Conservation (phyloP, 768 basidiomycete species). For the Lactifluus hygrophoroides region DNA sequence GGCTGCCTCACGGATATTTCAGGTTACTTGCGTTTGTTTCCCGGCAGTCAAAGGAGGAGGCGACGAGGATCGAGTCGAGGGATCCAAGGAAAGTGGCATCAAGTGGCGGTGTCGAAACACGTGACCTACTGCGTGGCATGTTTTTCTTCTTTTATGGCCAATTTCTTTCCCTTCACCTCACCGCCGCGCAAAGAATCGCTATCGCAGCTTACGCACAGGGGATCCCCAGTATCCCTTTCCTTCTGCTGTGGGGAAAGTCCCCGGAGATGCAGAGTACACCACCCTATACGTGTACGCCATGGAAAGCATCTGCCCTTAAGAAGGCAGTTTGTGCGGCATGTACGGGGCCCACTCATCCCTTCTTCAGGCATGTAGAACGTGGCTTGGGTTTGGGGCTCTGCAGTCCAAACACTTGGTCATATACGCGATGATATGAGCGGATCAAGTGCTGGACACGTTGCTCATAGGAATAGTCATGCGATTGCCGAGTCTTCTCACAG, state of each 20-base stretch:
- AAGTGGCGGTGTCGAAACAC: constrained; percentile 7
- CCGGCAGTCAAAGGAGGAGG: neutral
- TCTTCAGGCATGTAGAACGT: constrained; percentile 12
- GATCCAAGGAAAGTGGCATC: neutral
- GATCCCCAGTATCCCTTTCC: constrained; percentile 34
- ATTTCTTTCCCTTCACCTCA: constrained; percentile 25
- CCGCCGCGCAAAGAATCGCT: constrained; percentile 74
- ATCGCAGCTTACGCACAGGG: constrained; percentile 76
- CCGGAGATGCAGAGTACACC: constrained; percentile 75
- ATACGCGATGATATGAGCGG: constrained; percentile 74
- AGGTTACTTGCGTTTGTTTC: neutral
- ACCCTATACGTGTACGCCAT: constrained; percentile 32
- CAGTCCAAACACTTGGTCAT: constrained; percentile 36
- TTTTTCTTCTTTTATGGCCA: no score
- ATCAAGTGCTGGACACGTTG: constrained; percentile 45
- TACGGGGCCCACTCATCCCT: constrained; percentile 23
- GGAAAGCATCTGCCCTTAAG: constrained; percentile 75
- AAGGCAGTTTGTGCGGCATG: constrained; percentile 44
- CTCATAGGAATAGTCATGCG: constrained; percentile 90
- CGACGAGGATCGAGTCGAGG: neutral
- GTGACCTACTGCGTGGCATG: neutral
- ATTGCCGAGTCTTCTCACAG: constrained; percentile 40
- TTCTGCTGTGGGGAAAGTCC: constrained; percentile 88
- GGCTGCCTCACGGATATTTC: neutral
- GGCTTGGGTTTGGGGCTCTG: constrained; percentile 23